Conservation (phyloP, 495 filamentous ascomycete genomes). For the Parathielavia appendiculata region DNA sequence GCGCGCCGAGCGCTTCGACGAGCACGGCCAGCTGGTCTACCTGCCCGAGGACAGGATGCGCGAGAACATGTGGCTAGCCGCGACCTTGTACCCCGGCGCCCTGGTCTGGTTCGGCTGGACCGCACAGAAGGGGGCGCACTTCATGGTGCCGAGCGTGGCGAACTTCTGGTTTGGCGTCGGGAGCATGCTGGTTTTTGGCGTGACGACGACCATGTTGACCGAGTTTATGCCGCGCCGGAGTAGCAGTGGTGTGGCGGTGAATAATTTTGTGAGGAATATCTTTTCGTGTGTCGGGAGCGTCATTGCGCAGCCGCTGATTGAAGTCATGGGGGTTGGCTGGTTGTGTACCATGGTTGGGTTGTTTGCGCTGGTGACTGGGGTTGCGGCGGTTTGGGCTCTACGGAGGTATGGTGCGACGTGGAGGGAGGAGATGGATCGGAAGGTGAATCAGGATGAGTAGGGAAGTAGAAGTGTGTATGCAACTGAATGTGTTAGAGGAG, state of each 20-base stretch:
- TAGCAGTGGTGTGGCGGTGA: constrained; percentile 74
- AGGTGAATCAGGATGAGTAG: constrained; percentile 14
- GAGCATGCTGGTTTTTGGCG: constrained; percentile 80
- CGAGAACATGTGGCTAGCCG: constrained; percentile 83
- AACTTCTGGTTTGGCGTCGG: constrained; percentile 88
- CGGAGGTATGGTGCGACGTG: constrained; percentile 59
- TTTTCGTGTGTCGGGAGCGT: constrained; percentile 73
- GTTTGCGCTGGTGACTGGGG: constrained; percentile 51
- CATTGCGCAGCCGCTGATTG: constrained; percentile 69
- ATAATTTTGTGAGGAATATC: constrained; percentile 83
- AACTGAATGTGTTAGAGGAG: background rate
- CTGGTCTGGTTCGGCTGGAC: constrained; percentile 59
- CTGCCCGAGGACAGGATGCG: constrained; percentile 84
- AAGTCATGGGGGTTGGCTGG: constrained; percentile 85
- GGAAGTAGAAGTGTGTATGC: background rate
- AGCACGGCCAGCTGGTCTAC: constrained; percentile 62
- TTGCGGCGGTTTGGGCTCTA: constrained; percentile 60
- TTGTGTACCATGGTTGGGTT: constrained; percentile 74
- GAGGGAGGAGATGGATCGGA: constrained; percentile 62
- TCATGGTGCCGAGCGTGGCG: constrained; percentile 55
- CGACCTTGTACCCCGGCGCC: constrained; percentile 67
- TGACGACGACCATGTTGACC: constrained; percentile 75
- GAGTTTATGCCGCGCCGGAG: constrained; percentile 83
- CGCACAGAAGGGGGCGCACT: constrained; percentile 37
- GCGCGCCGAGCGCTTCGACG: constrained; percentile 66